Percentiles rank a stretch among this genome's conserved stretches.
Conservation (phyloP, 177 flowering plant genomes). For the Vitis hybrid region DNA sequence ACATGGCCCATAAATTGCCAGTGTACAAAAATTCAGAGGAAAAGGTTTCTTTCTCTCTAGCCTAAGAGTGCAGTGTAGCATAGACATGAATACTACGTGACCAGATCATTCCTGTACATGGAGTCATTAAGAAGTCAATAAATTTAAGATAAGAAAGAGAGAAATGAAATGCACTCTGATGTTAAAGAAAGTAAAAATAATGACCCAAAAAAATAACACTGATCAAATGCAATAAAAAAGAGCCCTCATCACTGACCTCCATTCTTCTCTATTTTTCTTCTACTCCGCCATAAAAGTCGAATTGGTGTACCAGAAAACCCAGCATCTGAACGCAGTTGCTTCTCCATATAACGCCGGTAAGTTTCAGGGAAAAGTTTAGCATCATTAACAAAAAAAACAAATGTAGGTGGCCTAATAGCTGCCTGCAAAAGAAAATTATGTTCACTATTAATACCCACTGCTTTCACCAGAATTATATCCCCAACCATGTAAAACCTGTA, state of each 20-base stretch:
- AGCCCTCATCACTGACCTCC: slow-evolving; percentile 44
- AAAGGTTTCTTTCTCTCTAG: too few species aligned
- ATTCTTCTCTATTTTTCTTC: slow-evolving; percentile 57
- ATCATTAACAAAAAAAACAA: slow-evolving; percentile 98
- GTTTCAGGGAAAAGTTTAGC: slow-evolving; percentile 90
- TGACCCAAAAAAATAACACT: neutral
- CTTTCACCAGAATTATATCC: too few species aligned
- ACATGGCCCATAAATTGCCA: too few species aligned
- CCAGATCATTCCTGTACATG: too few species aligned
- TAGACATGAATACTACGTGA: too few species aligned
- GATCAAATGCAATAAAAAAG: neutral
- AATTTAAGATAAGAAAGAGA: too few species aligned
- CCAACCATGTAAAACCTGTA: too few species aligned
- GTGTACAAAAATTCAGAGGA: too few species aligned
- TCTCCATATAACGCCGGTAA: slow-evolving; percentile 94
- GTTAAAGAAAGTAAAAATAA: neutral
- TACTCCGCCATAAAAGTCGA: slow-evolving; percentile 96
- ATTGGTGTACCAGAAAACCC: slow-evolving; percentile 97
- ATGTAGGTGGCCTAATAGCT: slow-evolving; percentile 94
- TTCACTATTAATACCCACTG: too few species aligned
- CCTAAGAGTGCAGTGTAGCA: too few species aligned
- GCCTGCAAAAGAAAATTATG: slow-evolving; percentile 55
- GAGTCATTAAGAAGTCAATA: too few species aligned
- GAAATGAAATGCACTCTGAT: too few species aligned
- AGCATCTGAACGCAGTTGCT: slow-evolving; percentile 86